Conservation (phyloP, 768 basidiomycete species). For the Boletus edulis region DNA sequence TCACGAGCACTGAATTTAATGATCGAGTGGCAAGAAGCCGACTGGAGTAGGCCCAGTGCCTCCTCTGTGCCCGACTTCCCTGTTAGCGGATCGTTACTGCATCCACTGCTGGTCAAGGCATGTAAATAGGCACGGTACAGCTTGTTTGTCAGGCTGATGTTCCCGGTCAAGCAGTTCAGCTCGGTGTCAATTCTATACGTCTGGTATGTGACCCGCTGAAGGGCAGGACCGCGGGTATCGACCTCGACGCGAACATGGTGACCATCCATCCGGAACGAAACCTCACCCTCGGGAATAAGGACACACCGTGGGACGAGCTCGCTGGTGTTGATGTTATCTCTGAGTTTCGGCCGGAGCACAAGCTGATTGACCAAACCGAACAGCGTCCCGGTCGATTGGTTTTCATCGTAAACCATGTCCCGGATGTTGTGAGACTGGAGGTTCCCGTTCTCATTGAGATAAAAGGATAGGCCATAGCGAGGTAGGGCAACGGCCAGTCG, state of each 20-base stretch:
- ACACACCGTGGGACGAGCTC: conserved; percentile 24
- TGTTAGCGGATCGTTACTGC: conserved; percentile 42
- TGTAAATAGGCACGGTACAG: conserved; percentile 44
- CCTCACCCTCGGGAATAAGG: conserved; percentile 39
- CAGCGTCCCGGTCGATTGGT: conserved; percentile 43
- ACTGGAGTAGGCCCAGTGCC: conserved; percentile 39
- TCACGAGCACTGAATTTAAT: conserved; percentile 33
- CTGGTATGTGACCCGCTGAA: conserved; percentile 18
- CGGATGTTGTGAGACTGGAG: conserved; percentile 43
- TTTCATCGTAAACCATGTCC: conserved; percentile 39
- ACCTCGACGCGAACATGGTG: conserved; percentile 20
- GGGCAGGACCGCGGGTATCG: neutral
- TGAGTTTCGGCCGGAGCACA: conserved; percentile 33
- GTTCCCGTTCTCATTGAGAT: conserved; percentile 28
- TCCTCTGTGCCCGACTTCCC: conserved; percentile 44
- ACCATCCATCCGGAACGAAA: conserved; percentile 11
- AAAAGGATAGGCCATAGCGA: conserved; percentile 42
- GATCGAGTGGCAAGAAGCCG: conserved; percentile 40
- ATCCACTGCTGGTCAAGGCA: conserved; percentile 36
- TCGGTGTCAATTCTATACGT: conserved; percentile 31
- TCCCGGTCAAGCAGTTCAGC: conserved; percentile 29
- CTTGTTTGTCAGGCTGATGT: conserved; percentile 24
- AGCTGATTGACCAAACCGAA: conserved; percentile 43
- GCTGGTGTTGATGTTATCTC: neutral
- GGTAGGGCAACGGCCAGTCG: conserved; percentile 35